Evolutionary conservation across 2,329 filamentous ascomycete genomes (phyloP), one percentile per base, ranked within the genome.

Genomic region (Thelonectria rubi): DNA sequence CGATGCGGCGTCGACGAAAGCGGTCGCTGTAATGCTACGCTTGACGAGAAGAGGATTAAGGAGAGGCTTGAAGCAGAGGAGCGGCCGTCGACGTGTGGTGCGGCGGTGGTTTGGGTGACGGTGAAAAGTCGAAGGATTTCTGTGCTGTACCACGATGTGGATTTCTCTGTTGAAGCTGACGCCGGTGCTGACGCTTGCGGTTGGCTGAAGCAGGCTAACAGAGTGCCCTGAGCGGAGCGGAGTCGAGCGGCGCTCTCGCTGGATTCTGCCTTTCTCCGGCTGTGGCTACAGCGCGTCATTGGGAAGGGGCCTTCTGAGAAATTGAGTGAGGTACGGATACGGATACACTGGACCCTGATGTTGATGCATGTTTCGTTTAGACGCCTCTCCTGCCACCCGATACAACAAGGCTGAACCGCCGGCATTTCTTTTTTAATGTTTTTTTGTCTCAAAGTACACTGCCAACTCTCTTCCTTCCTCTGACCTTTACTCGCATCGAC

Each of bases 91-190:
- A 5, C 15, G 11, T 7, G 34, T 51, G 50, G 63, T 49, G 37
- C 54, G 60, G 49, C 56, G 68, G 58, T 66, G 62, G 50, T 62
- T 63, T 43, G 14, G 69, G 64, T 69, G 61, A 63, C 61, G 66
- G 64, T 66, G 67, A 62, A 70, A 70, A 70, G 62, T 60, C 59
- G 56, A 45, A 55, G 46, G 54, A 32, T 56, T 62, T 58, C 58
- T 50, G 57, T 54, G 62, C 34, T 14, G 34, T 11, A 14, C 34
- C 7, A 37, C 34, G 42, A 34, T 2, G 45, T 46, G 62, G 47
- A 43, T 62, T 59, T 58, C 34, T 61, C 67, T 20, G 61, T 61
- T 60, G 65, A 65, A 63, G 64, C 64, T 62, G 57, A 60, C 57
- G 60, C 60, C 50, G 56, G 58, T 58, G 64, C 65, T 64, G 65